Base-by-base conservation (phyloP, 768 basidiomycete species). In the Coprinellus micaceus region DNA sequence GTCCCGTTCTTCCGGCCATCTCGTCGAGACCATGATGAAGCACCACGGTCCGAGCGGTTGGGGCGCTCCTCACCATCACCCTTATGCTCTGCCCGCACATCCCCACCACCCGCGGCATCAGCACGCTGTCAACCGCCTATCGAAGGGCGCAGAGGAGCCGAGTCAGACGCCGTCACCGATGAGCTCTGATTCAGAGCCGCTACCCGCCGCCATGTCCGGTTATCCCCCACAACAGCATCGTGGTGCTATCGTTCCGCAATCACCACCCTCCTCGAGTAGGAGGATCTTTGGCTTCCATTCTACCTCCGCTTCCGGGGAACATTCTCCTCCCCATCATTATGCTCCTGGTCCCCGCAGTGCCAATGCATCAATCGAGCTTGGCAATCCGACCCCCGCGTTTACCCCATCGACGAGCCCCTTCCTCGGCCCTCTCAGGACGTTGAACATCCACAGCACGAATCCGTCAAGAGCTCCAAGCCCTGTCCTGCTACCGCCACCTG, bases 391-490 rank as follows among this genome's bases (percentile, higher is more conserved):
- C 19, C 37, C 55, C 29, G 55, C 55, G 12, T 74, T 79, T 63
- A 90, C 89, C 0, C 89, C 89, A 1, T 86, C 84, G 19, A 85
- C 88, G 1, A 88, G 86, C 57, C 89, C 89, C 0, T 91, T 92
- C 78, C 80, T 92, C 21, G 89, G 86, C 0, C 88, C 88, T 2
- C 71, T 92, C 61, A 80, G 86, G 53, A 86, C 85, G 5, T 78
- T 92, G 56, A 85, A 89, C 63, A 81, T 91, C 43, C 87, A 89
- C 63, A 86, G 85, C 1, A 73, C 85, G 2, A 80, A 81, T 51
- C 82, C 84, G 0, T 87, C 85, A 11, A 81, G 88, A 45, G 88
- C 86, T 0, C 86, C 89, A 0, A 86, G 85, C 2, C 87, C 89
- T 6, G 81, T 88, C 54, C 72, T 81, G 11, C 73, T 89, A 1